Percentiles rank a stretch among this genome's conserved stretches.
phyloP scores from a whole-genome alignment of 306 rosid species.

The Prunus persica region Prunus_persica_NCBIv2 NC_034013.1:3087001-3087500 shows the following conservation, averaged over 20 bases:
- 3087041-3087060: too few species aligned
- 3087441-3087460: background rate
- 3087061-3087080: too few species aligned
- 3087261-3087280: background rate
- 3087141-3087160: background rate
- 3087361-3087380: background rate
- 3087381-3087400: too few species aligned
- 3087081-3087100: too few species aligned
- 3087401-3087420: background rate
- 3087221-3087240: background rate
- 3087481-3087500: too few species aligned
- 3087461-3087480: too few species aligned
- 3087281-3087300: background rate
- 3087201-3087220: background rate
- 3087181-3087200: background rate
- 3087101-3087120: too few species aligned
- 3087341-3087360: background rate
- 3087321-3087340: background rate
- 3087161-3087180: background rate
- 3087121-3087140: too few species aligned
- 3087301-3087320: background rate
- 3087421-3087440: background rate
- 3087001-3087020: too few species aligned
- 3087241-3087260: background rate
- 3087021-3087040: too few species aligned